Evolutionary conservation across 805 yeast species (phyloP).

Genomic region (Suhomyces pyralidae): DNA sequence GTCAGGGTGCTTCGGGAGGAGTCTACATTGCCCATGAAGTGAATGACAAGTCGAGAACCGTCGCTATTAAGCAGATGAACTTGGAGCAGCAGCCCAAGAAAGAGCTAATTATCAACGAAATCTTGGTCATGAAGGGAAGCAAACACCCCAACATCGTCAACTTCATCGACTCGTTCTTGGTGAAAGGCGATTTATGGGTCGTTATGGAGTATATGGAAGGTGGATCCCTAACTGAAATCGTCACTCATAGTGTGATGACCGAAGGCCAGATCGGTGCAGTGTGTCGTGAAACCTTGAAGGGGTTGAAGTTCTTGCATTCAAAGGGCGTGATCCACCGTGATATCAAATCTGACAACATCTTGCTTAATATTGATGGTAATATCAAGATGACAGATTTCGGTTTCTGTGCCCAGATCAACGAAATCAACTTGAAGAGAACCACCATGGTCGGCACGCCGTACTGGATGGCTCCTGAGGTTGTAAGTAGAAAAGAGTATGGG

Average conservation of each 20-base stretch:
- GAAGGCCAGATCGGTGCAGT: slow-evolving; percentile 96
- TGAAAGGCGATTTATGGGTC: slow-evolving; percentile 88
- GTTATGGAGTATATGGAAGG: slow-evolving; percentile 99
- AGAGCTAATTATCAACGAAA: slow-evolving; percentile 91
- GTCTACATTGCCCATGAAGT: slow-evolving; percentile 82
- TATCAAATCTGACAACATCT: slow-evolving; percentile 90
- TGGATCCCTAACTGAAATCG: slow-evolving; percentile 93
- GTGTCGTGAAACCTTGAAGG: slow-evolving; percentile 84
- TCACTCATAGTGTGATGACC: slow-evolving; percentile 82
- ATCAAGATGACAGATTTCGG: slow-evolving; percentile 95
- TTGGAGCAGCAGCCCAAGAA: slow-evolving; percentile 92
- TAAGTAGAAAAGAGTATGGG: slow-evolving; percentile 90
- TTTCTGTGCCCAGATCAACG: slow-evolving; percentile 85
- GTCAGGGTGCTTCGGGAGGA: slow-evolving; percentile 98
- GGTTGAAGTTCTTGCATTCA: slow-evolving; percentile 82
- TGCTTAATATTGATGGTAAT: slow-evolving; percentile 78
- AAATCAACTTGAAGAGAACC: slow-evolving; percentile 79
- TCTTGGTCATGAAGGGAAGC: slow-evolving; percentile 90
- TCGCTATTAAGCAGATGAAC: slow-evolving; percentile 97
- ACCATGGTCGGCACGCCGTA: slow-evolving; percentile 99
- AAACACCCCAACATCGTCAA: slow-evolving; percentile 91
- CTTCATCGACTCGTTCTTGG: slow-evolving; percentile 74
- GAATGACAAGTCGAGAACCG: slow-evolving; percentile 50
- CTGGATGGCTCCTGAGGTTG: slow-evolving; percentile 99
- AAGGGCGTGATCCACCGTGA: slow-evolving; percentile 95